Evolutionary conservation across 2,329 filamentous ascomycete species (phyloP), one percentile per base, ranked within the genome.

Genomic region (Colletotrichum sp.): DNA sequence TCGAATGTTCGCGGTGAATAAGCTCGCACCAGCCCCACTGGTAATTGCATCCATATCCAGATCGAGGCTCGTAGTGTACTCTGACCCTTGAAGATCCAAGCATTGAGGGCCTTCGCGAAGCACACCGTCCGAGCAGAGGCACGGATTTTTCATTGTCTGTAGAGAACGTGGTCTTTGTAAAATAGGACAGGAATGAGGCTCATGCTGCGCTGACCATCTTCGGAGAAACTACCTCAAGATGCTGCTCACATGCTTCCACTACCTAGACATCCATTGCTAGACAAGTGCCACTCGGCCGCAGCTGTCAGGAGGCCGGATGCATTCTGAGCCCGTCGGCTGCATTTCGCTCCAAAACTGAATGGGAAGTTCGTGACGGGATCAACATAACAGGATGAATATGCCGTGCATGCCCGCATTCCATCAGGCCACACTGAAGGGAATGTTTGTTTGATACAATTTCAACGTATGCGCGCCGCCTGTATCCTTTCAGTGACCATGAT

Each of bases 361-460:
- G n/a, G 3, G 7, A 47, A 13, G n/a, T 47, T 47, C 11, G 2
- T 47, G 43, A 27, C 24, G 24, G 24, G 31, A n/a, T 47, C 13
- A n/a, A 21, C 6, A 47, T 47, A 15, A 6, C 38, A 47, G 6
- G 6, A 13, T 11, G 38, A 47, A 12, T 21, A 18, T n/a, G 38
- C 18, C 38, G 18, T n/a, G 0, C 3, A 47, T 12, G 6, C 4
- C 9, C 16, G 11, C 38, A 12, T 43, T 6, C n/a, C 3, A 6
- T 47, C 43, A 11, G 43, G 3, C n/a, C 18, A 12, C 21, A 1
- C 12, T 13, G n/a, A 51, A 21, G n/a, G 7, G 2, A 51, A 21
- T n/a, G 1, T 0, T 21, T 2, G n/a, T 13, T 4, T 5, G 8
- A 3, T 8, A 51, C 11, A 12, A 8, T 51, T 2, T 3, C 12